These are phyloP conservation scores for Buxus sempervirens DNA, from an alignment of 164 flowering plant genomes.

Conservation along the genomic window DNA sequence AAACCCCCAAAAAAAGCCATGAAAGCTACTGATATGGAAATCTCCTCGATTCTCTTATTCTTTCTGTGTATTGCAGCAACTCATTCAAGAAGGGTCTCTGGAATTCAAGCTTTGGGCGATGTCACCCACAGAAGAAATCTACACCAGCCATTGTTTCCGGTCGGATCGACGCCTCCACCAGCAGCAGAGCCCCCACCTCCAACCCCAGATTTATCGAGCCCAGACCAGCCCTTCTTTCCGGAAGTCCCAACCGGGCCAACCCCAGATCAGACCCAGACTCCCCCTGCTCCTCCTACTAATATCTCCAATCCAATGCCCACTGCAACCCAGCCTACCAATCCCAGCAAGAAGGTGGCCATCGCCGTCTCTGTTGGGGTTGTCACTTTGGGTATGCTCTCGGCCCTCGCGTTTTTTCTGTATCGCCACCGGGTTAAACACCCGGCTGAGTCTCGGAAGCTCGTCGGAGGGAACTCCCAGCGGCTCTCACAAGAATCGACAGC, in stretches of 20 bases:
- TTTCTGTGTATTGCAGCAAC: background rate
- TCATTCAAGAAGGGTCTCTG: background rate
- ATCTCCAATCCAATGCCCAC: constrained; percentile 32
- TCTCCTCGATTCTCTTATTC: background rate
- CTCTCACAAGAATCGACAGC: constrained; percentile 33
- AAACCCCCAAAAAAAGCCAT: background rate
- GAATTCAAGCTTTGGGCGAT: background rate
- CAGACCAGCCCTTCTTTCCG: constrained; percentile 79
- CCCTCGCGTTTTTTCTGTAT: constrained; percentile 66
- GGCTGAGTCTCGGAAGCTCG: constrained; percentile 63
- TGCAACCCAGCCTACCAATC: constrained; percentile 47
- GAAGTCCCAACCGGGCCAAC: constrained; percentile 43
- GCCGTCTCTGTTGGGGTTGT: constrained; percentile 75
- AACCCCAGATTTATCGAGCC: constrained; percentile 20
- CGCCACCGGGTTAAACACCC: constrained; percentile 46
- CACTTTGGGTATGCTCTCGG: constrained; percentile 71
- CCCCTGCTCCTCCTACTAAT: constrained; percentile 25
- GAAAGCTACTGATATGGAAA: background rate
- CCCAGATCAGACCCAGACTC: constrained; percentile 37
- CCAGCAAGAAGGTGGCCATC: constrained; percentile 57
- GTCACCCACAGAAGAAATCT: constrained; percentile 48
- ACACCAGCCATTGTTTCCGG: constrained; percentile 83
- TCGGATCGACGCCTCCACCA: constrained; percentile 55
- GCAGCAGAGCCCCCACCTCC: constrained; percentile 42
- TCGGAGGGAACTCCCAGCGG: constrained; percentile 32